phyloP scores from a whole-genome alignment of 2,329 filamentous ascomycete species.

The Colletotrichum tabaci region DNA sequence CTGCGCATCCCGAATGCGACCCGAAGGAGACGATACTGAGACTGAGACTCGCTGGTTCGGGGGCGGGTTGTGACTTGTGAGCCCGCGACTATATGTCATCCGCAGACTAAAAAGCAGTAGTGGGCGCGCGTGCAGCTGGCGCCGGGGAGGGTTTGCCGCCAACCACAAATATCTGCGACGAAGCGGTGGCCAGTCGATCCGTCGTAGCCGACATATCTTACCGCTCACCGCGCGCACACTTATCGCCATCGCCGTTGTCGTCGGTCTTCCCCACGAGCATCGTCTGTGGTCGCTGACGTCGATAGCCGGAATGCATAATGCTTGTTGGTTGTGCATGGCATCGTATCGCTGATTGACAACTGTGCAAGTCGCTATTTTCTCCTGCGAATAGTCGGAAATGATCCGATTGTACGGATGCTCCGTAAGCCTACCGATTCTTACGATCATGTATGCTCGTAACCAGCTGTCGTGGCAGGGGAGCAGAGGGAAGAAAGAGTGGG shows the following conservation, averaged over 20 bases:
- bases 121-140: neutral
- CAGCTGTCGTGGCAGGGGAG: constrained; percentile 4
- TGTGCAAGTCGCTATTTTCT: neutral
- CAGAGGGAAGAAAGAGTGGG: neutral
- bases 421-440: constrained; percentile 14
- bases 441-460: constrained; percentile 3
- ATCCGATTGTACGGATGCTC: neutral
- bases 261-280: neutral
- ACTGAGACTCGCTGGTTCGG: neutral
- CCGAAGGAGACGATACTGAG: constrained; percentile 1
- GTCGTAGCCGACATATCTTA: neutral
- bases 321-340: neutral
- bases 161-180: constrained; percentile 32
- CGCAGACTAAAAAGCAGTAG: neutral
- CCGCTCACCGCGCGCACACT: neutral
- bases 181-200: constrained; percentile 29
- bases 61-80: neutral
- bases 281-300: constrained; percentile 2
- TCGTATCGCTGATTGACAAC: neutral
- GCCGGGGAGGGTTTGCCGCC: constrained; percentile 20
- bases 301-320: neutral
- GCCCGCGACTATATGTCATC: no score
- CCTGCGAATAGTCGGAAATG: constrained; percentile 27
- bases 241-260: neutral
- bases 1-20: constrained; percentile 28